These are phyloP conservation scores for Colletotrichum paranaense DNA, from an alignment of 2,329 filamentous ascomycete genomes.

Conservation along the genomic window DNA sequence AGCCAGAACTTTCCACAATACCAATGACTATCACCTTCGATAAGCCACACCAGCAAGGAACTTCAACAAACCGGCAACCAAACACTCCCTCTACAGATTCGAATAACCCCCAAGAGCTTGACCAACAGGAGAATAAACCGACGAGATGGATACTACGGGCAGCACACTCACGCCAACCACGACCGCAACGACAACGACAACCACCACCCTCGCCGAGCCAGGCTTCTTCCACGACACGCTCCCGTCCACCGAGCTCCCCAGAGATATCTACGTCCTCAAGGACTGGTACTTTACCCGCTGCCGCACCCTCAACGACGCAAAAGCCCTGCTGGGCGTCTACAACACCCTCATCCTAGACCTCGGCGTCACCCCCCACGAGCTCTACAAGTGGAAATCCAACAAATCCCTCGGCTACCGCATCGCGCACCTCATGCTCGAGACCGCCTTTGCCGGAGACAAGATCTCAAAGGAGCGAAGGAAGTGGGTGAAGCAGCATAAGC, in stretches of 20 bases:
- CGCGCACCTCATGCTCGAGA: background rate
- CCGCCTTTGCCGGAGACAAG: background rate
- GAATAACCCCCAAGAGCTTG: too few species aligned
- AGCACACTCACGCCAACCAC: too few species aligned
- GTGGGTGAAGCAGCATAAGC: background rate
- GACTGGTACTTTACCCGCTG: background rate
- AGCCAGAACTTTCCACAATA: background rate
- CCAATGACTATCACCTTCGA: background rate
- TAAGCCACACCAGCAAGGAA: background rate
- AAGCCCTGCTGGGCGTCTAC: background rate
- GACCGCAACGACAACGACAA: too few species aligned
- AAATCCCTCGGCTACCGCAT: background rate
- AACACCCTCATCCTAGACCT: background rate
- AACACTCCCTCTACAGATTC: too few species aligned
- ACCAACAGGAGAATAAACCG: background rate
- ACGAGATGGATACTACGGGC: background rate
- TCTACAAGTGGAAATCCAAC: background rate
- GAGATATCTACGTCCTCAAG: background rate
- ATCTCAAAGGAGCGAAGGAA: background rate
- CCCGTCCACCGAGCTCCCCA: background rate
- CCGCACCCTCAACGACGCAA: background rate
- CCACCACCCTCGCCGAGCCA: background rate
- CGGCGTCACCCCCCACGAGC: background rate
- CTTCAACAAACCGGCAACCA: too few species aligned
- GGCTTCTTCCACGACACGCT: background rate